Conservation (phyloP, 2,329 filamentous ascomycete species). For the Colletotrichum karsti region DNA sequence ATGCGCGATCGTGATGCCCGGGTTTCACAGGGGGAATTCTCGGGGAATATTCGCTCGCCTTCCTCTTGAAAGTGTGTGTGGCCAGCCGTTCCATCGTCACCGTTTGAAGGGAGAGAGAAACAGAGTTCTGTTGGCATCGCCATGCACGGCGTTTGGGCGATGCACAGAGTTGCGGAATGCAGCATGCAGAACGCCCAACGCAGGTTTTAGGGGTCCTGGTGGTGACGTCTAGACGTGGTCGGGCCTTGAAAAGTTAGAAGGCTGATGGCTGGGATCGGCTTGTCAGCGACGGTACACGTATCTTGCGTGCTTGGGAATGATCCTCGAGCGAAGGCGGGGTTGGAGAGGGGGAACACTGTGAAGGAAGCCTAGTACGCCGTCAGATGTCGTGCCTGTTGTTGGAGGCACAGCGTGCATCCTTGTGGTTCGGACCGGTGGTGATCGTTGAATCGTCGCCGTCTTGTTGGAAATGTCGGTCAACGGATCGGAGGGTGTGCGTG, state of each 20-base stretch:
- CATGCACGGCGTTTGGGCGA: slow-evolving; percentile 4
- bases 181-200: neutral
- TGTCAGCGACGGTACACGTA: slow-evolving; percentile 11
- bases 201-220: neutral
- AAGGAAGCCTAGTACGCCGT: neutral
- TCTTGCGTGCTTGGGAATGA: neutral
- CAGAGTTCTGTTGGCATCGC: neutral
- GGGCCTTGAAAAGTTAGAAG: neutral
- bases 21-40: neutral
- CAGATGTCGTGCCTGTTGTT: neutral
- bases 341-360: neutral
- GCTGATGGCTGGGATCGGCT: slow-evolving; percentile 11
- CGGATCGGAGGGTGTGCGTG: neutral
- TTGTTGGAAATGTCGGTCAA: slow-evolving; percentile 5
- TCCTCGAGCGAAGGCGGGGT: slow-evolving; percentile 1
- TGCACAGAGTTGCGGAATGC: slow-evolving; percentile 9
- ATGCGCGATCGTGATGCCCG: slow-evolving; percentile 6
- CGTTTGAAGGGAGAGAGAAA: neutral
- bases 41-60: neutral
- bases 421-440: neutral
- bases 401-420: neutral
- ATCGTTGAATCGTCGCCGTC: neutral
- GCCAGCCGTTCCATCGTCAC: neutral
- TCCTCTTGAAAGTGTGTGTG: neutral
- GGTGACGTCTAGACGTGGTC: neutral